Evolutionary conservation across 2,329 filamentous ascomycete species (phyloP).

Genomic region (Stagonosporopsis vannaccii): DNA sequence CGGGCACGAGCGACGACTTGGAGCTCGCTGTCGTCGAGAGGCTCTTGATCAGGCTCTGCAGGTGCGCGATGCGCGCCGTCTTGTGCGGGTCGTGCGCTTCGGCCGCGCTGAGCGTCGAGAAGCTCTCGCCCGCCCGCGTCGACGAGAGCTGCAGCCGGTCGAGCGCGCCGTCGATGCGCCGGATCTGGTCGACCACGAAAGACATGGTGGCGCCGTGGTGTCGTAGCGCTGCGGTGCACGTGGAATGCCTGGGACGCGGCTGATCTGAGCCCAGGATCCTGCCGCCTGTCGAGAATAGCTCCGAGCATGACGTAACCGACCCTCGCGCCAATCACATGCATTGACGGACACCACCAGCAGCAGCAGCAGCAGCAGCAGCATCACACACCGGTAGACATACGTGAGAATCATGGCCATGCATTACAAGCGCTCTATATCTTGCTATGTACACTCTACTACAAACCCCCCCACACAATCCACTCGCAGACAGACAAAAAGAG

Average conservation of each 20-base stretch:
- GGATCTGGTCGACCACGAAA: constrained; percentile 59
- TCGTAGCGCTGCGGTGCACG: constrained; percentile 13
- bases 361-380: background rate
- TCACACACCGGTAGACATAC: background rate
- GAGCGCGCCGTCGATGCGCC: constrained; percentile 64
- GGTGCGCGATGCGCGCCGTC: constrained; percentile 60
- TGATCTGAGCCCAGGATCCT: constrained; percentile 14
- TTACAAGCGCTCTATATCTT: constrained; percentile 8
- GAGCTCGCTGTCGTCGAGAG: constrained; percentile 74
- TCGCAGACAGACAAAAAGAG: background rate
- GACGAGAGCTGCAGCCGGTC: constrained; percentile 62
- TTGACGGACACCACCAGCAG: no score
- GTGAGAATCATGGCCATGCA: background rate
- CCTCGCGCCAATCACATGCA: constrained; percentile 6
- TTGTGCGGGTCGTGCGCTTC: constrained; percentile 49
- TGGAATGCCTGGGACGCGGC: background rate
- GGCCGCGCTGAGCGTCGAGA: constrained; percentile 41
- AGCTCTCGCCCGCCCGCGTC: constrained; percentile 36
- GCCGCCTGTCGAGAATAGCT: constrained; percentile 3
- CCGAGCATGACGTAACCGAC: constrained; percentile 9
- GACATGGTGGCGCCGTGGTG: constrained; percentile 47
- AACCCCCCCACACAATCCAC: background rate
- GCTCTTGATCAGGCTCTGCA: constrained; percentile 73
- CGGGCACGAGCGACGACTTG: constrained; percentile 66
- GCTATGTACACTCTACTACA: constrained; percentile 1